Evolutionary conservation across 2,329 filamentous ascomycete species (phyloP), one percentile per base, ranked within the genome.

Genomic region (Alternaria sp.): DNA sequence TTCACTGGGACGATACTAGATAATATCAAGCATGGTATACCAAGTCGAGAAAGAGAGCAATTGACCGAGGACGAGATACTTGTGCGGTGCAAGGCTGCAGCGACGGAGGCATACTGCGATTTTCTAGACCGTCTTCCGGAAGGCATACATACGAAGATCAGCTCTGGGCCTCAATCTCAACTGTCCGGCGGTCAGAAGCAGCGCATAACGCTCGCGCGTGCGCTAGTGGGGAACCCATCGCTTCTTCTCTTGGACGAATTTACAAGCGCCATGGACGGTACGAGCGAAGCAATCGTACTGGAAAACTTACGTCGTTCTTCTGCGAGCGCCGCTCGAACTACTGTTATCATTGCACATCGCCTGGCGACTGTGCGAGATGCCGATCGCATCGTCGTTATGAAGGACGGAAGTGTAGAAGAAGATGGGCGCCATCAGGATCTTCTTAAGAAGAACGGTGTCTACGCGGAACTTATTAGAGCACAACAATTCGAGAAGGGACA

Each of bases 101-200:
- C 86, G 2, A 77, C 74, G 9, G 81, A 89, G 36, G 88, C 89
- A 2, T 86, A 90, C 73, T 77, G 73, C 44, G 77, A 79, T 36
- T 79, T 79, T 57, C 61, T 79, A 14, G 69, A 72, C 22, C 65
- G 70, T 20, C 70, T 80, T 7, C 76, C 78, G 4, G 65, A 79
- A 44, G 77, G 77, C 7, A 69, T 78, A 8, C 54, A 77, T 27
- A 78, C 76, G 16, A 63, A 60, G 11, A 71, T 79, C 48, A 73
- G 76, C n/a, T 67, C 74, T 12, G 74, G 73, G 4, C 70, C 74
- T 36, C 73, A 74, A 22, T 73, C 73, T 6, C 74, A 74, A 58
- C 70, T 79, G 4, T 79, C 77, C 22, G 77, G 77, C 22, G 77
- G 77, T 14, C 77, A 79, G 51, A 79, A 78, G 55, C 77, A 79